phyloP scores from a whole-genome alignment of 2,329 filamentous ascomycete genomes.

The Periglandula ipomoeae region DNA sequence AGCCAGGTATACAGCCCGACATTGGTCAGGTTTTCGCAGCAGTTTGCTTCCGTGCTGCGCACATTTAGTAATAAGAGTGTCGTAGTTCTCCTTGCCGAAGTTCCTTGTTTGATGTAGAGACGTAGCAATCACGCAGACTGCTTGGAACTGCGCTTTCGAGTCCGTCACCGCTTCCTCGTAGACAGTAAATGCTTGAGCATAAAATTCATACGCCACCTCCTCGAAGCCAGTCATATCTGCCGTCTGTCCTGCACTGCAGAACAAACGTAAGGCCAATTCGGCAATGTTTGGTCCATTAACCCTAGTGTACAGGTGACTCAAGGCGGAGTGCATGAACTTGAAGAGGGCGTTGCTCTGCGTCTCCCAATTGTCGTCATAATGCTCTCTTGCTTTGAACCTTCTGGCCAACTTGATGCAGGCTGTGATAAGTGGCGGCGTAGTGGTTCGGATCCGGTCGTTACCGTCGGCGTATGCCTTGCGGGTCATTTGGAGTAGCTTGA shows the following conservation, averaged over 20 bases:
- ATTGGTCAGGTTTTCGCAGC: constrained; percentile 96
- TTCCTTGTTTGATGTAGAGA: constrained; percentile 81
- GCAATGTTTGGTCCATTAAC: constrained; percentile 70
- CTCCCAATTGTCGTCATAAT: constrained; percentile 60
- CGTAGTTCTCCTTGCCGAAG: constrained; percentile 96
- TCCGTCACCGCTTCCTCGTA: constrained; percentile 96
- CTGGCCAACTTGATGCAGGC: constrained; percentile 82
- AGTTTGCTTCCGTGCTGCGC: constrained; percentile 94
- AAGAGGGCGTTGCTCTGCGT: constrained; percentile 67
- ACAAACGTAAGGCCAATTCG: constrained; percentile 81
- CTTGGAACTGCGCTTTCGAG: constrained; percentile 94
- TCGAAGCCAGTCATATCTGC: constrained; percentile 88
- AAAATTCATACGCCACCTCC: constrained; percentile 96
- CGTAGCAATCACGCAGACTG: constrained; percentile 87
- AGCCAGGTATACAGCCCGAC: constrained; percentile 88
- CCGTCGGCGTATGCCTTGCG: constrained; percentile 83
- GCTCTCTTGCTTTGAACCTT: constrained; percentile 81
- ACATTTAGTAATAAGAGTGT: constrained; percentile 96
- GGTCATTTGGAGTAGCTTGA: constrained; percentile 82
- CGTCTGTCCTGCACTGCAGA: constrained; percentile 85
- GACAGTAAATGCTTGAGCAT: constrained; percentile 94
- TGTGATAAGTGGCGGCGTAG: constrained; percentile 85
- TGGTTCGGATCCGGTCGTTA: constrained; percentile 92
- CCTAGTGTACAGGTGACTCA: constrained; percentile 80
- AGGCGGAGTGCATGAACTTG: constrained; percentile 87